A percentile compares a stretch with the other conserved stretches of the same genome.
These are phyloP conservation scores for Xanthoconium purpureum DNA, from an alignment of 768 basidiomycete genomes.

Conservation along the genomic window DNA sequence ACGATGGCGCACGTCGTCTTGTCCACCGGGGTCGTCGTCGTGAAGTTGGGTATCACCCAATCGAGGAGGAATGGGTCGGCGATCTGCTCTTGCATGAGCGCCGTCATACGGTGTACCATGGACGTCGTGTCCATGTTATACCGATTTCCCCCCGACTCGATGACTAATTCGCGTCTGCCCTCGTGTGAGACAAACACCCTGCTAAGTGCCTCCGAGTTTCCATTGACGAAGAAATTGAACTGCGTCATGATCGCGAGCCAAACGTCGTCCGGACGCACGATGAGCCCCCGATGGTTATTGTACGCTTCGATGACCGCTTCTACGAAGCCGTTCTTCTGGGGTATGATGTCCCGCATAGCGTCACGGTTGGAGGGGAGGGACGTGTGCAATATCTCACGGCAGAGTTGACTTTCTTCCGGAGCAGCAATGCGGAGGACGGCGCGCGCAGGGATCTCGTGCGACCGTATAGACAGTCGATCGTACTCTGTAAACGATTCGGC, in stretches of 20 bases:
- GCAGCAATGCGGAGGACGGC: slow-evolving; percentile 21
- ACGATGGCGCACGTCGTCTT: slow-evolving; percentile 37
- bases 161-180: slow-evolving; percentile 24
- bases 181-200: slow-evolving; percentile 28
- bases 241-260: slow-evolving; percentile 39
- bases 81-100: slow-evolving; percentile 24
- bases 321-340: slow-evolving; percentile 35
- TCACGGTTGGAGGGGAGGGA: slow-evolving; percentile 23
- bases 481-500: slow-evolving; percentile 32
- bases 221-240: slow-evolving; percentile 41
- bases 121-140: slow-evolving; percentile 32
- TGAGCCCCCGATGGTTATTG: slow-evolving; percentile 36
- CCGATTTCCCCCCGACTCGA: slow-evolving; percentile 20
- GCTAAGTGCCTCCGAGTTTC: slow-evolving; percentile 34
- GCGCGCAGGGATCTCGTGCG: slow-evolving; percentile 17
- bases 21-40: slow-evolving; percentile 43
- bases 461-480: slow-evolving; percentile 25
- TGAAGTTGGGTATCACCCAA: slow-evolving; percentile 44
- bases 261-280: slow-evolving; percentile 49
- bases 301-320: slow-evolving; percentile 35
- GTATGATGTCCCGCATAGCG: slow-evolving; percentile 28
- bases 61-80: slow-evolving; percentile 28
- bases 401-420: slow-evolving; percentile 21
- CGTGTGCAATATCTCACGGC: slow-evolving; percentile 27
- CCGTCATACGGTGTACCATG: slow-evolving; percentile 23